Evolutionary conservation across 73 alveolate genomes (phyloP).

Genomic region (Tetrahymena malaccensis): DNA sequence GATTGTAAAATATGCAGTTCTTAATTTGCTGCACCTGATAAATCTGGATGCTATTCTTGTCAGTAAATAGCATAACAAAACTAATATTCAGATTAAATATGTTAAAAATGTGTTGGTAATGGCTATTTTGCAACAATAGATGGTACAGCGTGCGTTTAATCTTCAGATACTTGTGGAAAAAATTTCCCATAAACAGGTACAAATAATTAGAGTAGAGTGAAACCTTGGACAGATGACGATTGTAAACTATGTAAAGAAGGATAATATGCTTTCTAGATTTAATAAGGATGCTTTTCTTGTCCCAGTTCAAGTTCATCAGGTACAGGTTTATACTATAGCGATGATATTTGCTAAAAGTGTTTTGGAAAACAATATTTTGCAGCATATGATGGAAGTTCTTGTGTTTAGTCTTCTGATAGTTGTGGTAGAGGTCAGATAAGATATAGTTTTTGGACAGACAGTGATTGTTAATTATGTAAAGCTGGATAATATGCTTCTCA

Average conservation of each 20-base stretch:
- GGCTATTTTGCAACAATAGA: neutral
- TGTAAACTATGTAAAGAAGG: neutral
- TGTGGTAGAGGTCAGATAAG: neutral
- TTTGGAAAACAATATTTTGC: neutral
- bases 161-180: neutral
- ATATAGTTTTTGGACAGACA: neutral
- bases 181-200: neutral
- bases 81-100: neutral
- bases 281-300: neutral
- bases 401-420: neutral
- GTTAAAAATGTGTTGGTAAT: neutral
- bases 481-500: neutral
- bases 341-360: neutral
- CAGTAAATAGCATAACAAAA: neutral
- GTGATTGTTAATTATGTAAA: neutral
- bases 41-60: neutral
- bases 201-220: neutral
- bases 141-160: neutral
- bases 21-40: neutral
- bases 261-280: neutral
- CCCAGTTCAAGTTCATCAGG: neutral
- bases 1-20: neutral
- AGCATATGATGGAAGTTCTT: neutral
- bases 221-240: neutral
- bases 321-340: neutral